These are phyloP conservation scores for Bonnemaisonia californica DNA, from an alignment of 31 red algal genomes.

Conservation along the genomic window DNA sequence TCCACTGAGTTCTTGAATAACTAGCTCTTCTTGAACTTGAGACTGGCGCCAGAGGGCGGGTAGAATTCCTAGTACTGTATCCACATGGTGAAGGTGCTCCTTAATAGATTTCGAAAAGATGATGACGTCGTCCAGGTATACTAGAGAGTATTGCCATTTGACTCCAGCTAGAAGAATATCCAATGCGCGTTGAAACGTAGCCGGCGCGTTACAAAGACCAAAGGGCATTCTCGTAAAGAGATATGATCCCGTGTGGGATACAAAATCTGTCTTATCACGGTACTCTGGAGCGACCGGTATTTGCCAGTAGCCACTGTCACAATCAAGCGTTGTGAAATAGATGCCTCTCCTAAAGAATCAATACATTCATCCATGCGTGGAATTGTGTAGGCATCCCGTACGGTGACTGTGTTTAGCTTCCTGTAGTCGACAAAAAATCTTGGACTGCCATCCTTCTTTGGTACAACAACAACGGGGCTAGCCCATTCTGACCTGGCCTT, in stretches of 20 bases:
- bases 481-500: background rate
- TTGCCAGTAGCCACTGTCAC: constrained; percentile 34
- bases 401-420: background rate
- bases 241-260: constrained; percentile 5
- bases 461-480: constrained; percentile 1
- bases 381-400: background rate
- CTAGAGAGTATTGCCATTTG: constrained; percentile 19
- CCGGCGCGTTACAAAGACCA: too few relatives aligned
- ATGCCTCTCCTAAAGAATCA: background rate
- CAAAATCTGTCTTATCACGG: constrained; percentile 4
- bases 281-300: constrained; percentile 9
- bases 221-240: constrained; percentile 28
- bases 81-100: constrained; percentile 28
- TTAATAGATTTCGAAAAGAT: constrained; percentile 21
- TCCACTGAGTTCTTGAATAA: constrained; percentile 6
- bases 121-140: constrained; percentile 47
- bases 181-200: constrained; percentile 42
- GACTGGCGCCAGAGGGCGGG: background rate
- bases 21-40: constrained; percentile 34
- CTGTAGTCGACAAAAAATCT: constrained; percentile 5
- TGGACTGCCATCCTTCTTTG: constrained; percentile 1
- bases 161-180: constrained; percentile 15
- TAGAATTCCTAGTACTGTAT: constrained; percentile 1
- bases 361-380: constrained; percentile 7
- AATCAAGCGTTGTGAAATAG: constrained; percentile 42